phyloP scores from a whole-genome alignment of 768 basidiomycete species.

The Coprinopsis sp. region DNA sequence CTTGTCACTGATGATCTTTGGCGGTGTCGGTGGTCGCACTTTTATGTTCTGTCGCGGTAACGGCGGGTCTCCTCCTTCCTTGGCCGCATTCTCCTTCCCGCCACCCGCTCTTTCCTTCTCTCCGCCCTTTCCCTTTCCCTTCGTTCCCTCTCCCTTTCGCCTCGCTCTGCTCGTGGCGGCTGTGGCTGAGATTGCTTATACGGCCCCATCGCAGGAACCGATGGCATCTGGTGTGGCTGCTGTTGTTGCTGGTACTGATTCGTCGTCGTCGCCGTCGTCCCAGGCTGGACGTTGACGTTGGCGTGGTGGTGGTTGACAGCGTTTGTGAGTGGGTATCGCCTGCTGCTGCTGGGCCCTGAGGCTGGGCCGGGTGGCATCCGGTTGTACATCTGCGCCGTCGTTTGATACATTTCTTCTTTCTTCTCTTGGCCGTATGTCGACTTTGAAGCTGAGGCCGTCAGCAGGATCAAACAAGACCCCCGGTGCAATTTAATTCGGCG shows the following conservation, averaged over 20 bases:
- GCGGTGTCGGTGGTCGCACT: constrained; percentile 76
- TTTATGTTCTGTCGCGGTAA: constrained; percentile 80
- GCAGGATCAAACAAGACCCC: constrained; percentile 94
- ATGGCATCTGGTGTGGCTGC: too few relatives aligned
- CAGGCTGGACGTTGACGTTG: too few relatives aligned
- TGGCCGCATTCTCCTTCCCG: neutral
- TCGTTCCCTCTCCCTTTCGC: too few relatives aligned
- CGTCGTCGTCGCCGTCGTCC: too few relatives aligned
- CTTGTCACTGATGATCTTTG: constrained; percentile 69
- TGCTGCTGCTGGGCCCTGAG: constrained; percentile 21
- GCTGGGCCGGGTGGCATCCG: constrained; percentile 25
- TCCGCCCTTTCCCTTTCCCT: neutral
- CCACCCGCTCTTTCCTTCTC: neutral
- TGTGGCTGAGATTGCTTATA: too few relatives aligned
- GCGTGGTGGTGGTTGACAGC: constrained; percentile 21
- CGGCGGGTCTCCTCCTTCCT: constrained; percentile 43
- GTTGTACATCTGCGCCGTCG: constrained; percentile 27
- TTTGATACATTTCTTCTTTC: constrained; percentile 31
- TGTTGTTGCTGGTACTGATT: too few relatives aligned
- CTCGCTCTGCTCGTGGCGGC: too few relatives aligned
- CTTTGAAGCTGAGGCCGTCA: constrained; percentile 94
- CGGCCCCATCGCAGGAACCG: too few relatives aligned
- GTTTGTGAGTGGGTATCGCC: constrained; percentile 41
- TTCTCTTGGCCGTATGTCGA: too few relatives aligned
- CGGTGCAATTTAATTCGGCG: constrained; percentile 98